phyloP scores from a whole-genome alignment of 768 basidiomycete genomes.

The Phanerochaete carnosa region DNA sequence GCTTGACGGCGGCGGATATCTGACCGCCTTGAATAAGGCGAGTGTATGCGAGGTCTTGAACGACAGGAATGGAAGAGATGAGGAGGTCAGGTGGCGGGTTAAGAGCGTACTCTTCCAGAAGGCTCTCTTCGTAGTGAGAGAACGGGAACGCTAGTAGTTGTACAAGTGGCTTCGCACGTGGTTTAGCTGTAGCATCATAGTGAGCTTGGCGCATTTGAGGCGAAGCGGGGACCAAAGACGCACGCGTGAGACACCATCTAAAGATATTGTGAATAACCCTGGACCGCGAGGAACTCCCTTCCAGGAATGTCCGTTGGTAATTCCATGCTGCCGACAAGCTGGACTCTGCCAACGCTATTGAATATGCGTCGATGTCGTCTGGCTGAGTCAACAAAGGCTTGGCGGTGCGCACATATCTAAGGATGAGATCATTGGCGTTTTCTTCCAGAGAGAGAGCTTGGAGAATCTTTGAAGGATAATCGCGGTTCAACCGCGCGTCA shows the following conservation, averaged over 20 bases:
- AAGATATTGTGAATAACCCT: slow-evolving; percentile 57
- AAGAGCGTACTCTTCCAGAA: slow-evolving; percentile 56
- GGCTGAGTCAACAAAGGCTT: slow-evolving; percentile 70
- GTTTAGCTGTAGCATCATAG: slow-evolving; percentile 42
- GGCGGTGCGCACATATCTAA: slow-evolving; percentile 72
- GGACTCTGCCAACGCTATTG: slow-evolving; percentile 60
- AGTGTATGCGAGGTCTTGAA: slow-evolving; percentile 79
- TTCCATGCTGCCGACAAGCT: slow-evolving; percentile 73
- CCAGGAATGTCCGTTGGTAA: slow-evolving; percentile 68
- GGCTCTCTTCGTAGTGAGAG: slow-evolving; percentile 57
- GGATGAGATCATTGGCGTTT: slow-evolving; percentile 52
- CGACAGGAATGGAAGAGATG: slow-evolving; percentile 45
- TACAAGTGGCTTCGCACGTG: slow-evolving; percentile 53
- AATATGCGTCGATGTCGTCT: slow-evolving; percentile 67
- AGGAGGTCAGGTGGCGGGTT: slow-evolving; percentile 49
- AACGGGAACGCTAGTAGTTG: slow-evolving; percentile 67
- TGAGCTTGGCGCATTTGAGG: background rate
- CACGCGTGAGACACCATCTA: slow-evolving; percentile 69
- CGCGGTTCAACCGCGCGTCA: slow-evolving; percentile 70
- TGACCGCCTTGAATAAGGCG: slow-evolving; percentile 73
- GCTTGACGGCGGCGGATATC: slow-evolving; percentile 69
- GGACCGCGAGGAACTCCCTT: slow-evolving; percentile 48
- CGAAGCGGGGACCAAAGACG: slow-evolving; percentile 27
- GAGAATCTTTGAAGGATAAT: slow-evolving; percentile 77
- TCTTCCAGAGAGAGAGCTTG: slow-evolving; percentile 52